Base-by-base conservation (phyloP, 805 yeast species). In the Pichia manshurica region DNA sequence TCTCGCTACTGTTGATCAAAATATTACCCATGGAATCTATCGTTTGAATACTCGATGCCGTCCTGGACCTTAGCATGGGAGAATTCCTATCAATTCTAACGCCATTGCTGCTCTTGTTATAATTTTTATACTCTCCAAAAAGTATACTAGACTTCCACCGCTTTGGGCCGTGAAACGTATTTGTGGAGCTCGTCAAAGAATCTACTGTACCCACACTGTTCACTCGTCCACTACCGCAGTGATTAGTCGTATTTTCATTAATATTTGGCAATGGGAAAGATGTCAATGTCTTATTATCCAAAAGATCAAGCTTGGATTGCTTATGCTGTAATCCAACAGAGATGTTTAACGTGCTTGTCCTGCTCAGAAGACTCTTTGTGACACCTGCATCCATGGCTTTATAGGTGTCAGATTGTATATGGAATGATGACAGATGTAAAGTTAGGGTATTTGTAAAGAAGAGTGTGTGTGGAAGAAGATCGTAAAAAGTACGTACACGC, bases 211-310 rank as follows among this genome's bases (percentile, higher is more conserved):
- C 10, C 10, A 7, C 10, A 10, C 29, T 25, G 29, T 10, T 25
- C 7, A 25, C 29, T 25, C 29, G 10, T 10, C 10, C 29, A 25
- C 7, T 5, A 35, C 39, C 5, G 9, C 16, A 5, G 12, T 12
- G 16, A 35, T 35, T 35, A 15, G 4, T 15, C 8, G 9, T 15
- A 19, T 13, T 9, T 15, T 13, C 22, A 4, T 9, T 35, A 5
- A 19, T 35, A 9, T 35, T n/a, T 35, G 41, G 45, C 3, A 25
- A 5, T 2, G 48, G 45, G 21, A 45, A 45, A 13, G 43, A 44
- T 31, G 47, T 44, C 12, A 44, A 19, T n/a, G 43, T 39, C 5
- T 29, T 39, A 25, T 23, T 44, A 19, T 44, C 47, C 19, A 44
- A 15, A 4, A 44, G 25, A 22, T 44, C 47, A 13, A 44, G 34